phyloP scores from a whole-genome alignment of 2,329 filamentous ascomycete genomes.

The Cladophialophora yegresii region DNA sequence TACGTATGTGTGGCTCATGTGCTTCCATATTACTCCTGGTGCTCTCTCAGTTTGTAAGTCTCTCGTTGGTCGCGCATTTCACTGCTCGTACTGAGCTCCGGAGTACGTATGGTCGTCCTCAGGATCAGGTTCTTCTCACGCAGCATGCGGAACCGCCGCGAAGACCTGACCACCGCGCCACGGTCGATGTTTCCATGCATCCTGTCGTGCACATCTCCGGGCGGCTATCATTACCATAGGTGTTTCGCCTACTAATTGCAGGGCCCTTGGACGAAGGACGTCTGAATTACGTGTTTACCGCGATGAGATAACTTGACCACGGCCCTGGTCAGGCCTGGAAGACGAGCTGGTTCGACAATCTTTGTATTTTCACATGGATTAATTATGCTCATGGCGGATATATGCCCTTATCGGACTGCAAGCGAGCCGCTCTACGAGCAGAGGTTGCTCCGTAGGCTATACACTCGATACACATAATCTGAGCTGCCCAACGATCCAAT shows the following conservation, averaged over 20 bases:
- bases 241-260: not conserved
- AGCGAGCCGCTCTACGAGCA: not conserved
- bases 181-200: constrained; percentile 7
- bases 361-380: not conserved
- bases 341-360: not conserved
- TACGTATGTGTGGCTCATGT: not conserved
- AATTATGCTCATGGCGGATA: not conserved
- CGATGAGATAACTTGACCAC: not conserved
- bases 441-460: not conserved
- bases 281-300: not conserved
- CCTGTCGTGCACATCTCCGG: constrained; percentile 17
- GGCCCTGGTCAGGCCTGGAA: not conserved
- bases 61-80: not conserved
- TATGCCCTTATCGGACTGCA: not conserved
- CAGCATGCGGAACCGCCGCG: constrained; percentile 6
- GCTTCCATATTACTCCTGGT: not conserved
- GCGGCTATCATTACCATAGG: constrained; percentile 9
- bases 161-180: not conserved
- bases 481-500: not conserved
- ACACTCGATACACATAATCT: not conserved
- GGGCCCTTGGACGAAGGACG: not conserved
- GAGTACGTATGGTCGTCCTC: not conserved
- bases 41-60: not conserved
- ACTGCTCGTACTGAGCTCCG: not conserved
- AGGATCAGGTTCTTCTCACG: not conserved